Evolutionary conservation across 306 rosid genomes (phyloP).

Genomic region (Erythrophleum fordii): DNA sequence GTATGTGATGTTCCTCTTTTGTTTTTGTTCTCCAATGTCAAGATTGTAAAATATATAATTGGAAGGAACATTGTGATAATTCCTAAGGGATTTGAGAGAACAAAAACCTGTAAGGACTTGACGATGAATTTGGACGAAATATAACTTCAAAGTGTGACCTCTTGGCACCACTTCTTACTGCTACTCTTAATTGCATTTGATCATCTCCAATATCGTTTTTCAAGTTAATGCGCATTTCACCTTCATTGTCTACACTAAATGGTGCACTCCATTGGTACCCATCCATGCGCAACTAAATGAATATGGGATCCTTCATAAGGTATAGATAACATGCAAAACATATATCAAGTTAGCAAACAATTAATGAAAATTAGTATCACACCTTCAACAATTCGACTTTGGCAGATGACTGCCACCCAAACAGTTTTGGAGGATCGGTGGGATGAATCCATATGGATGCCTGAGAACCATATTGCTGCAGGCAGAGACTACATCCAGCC

Average conservation of each 20-base stretch:
- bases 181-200: constrained; percentile 66
- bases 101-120: constrained; percentile 90
- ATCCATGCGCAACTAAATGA: constrained; percentile 74
- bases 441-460: constrained; percentile 84
- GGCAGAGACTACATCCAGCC: constrained; percentile 84
- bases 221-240: constrained; percentile 79
- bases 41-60: not conserved
- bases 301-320: constrained; percentile 32
- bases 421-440: constrained; percentile 83
- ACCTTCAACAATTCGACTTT: constrained; percentile 88
- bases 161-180: constrained; percentile 92
- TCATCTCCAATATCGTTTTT: constrained; percentile 66
- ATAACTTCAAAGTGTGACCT: constrained; percentile 85
- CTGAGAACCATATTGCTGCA: constrained; percentile 88
- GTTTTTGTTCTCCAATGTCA: not conserved
- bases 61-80: not conserved
- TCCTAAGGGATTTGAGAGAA: constrained; percentile 25
- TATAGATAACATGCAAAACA: constrained; percentile 30
- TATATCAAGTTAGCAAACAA: constrained; percentile 19
- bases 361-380: constrained; percentile 12
- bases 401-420: constrained; percentile 82
- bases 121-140: constrained; percentile 71
- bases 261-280: constrained; percentile 94
- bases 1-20: not conserved
- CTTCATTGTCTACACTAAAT: constrained; percentile 82